These are phyloP conservation scores for Colletotrichum orbiculare DNA, from an alignment of 2,329 filamentous ascomycete species.

Conservation along the genomic window DNA sequence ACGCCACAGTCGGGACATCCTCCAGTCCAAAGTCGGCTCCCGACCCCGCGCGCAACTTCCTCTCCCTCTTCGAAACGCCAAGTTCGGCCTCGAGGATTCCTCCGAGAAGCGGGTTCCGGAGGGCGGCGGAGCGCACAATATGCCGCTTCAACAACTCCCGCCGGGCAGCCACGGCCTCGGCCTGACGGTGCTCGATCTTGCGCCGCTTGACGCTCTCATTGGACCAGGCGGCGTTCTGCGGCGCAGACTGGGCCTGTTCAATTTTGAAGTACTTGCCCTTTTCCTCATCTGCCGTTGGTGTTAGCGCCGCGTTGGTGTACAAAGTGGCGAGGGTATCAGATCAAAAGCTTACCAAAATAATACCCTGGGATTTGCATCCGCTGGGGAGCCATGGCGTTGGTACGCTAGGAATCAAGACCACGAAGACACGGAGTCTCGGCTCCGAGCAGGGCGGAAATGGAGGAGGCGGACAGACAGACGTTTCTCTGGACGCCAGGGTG, in stretches of 20 bases:
- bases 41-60: slow-evolving; percentile 6
- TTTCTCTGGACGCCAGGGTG: no score
- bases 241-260: slow-evolving; percentile 65
- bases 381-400: slow-evolving; percentile 32
- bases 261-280: slow-evolving; percentile 78
- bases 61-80: slow-evolving; percentile 42
- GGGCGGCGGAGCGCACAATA: slow-evolving; percentile 49
- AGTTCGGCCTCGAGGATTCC: slow-evolving; percentile 49
- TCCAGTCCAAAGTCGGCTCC: slow-evolving; percentile 32
- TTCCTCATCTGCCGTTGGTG: slow-evolving; percentile 54
- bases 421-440: not conserved
- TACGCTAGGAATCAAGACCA: not conserved
- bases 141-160: slow-evolving; percentile 48
- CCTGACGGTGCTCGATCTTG: slow-evolving; percentile 55
- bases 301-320: not conserved
- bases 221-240: slow-evolving; percentile 64
- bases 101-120: slow-evolving; percentile 45
- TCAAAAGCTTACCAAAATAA: slow-evolving; percentile 60
- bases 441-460: slow-evolving; percentile 5
- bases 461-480: not conserved
- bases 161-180: slow-evolving; percentile 42
- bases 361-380: slow-evolving; percentile 60
- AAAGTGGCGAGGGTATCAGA: not conserved
- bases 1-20: slow-evolving; percentile 48
- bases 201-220: slow-evolving; percentile 68